Percentiles rank a stretch among this genome's conserved stretches.
Conservation (phyloP, 179 eudicot species). For the Silene coronaria region DNA sequence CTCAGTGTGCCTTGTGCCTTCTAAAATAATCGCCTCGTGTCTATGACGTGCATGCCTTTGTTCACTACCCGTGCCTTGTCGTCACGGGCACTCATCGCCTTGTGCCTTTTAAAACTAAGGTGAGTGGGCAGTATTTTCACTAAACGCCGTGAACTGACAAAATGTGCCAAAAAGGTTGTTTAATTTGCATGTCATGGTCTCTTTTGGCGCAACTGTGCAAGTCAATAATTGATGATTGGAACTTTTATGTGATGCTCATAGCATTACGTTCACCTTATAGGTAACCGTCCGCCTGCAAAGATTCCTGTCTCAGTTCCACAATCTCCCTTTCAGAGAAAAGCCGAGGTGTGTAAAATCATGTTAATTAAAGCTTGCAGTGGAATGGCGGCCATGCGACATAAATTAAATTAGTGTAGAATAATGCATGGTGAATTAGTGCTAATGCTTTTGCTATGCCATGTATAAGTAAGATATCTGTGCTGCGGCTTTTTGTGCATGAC, state of each 20-base stretch:
- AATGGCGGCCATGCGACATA: background rate
- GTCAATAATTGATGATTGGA: background rate
- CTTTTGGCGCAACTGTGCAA: background rate
- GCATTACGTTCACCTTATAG: constrained; percentile 34
- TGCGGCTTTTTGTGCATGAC: constrained; percentile 4
- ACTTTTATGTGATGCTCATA: constrained; percentile 18
- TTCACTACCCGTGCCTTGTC: background rate
- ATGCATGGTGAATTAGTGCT: background rate
- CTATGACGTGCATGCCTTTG: background rate
- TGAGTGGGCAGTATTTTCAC: background rate
- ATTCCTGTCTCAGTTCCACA: constrained; percentile 81
- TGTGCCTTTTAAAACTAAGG: background rate
- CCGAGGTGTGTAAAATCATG: constrained; percentile 45
- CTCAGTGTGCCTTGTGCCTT: background rate
- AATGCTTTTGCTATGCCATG: background rate
- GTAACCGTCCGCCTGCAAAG: constrained; percentile 81
- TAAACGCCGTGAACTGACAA: background rate
- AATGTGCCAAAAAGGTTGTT: constrained; percentile 5
- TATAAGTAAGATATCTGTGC: background rate
- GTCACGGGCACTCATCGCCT: background rate
- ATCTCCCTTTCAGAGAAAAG: constrained; percentile 38
- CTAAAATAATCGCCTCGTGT: background rate
- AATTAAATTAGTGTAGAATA: background rate
- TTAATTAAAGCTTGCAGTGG: constrained; percentile 2
- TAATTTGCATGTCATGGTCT: background rate